Evolutionary conservation across 768 basidiomycete species (phyloP).

Genomic region (Pleurotus cornucopiae): DNA sequence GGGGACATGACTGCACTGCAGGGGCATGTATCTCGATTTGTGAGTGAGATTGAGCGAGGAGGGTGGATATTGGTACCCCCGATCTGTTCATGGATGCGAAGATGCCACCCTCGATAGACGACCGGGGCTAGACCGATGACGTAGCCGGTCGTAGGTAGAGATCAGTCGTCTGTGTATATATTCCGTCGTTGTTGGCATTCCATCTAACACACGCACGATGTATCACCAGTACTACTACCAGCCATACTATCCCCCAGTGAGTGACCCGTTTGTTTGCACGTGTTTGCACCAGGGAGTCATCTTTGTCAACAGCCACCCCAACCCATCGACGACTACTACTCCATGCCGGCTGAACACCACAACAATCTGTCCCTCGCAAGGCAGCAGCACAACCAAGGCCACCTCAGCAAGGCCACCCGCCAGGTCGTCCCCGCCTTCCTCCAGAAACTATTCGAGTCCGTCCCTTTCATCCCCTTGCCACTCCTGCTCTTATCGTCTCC

Average conservation of each 20-base stretch:
- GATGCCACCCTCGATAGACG: background rate
- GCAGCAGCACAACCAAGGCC: constrained; percentile 19
- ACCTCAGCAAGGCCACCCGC: constrained; percentile 29
- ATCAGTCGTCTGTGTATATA: no score
- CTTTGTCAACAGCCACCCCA: background rate
- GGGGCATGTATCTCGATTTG: constrained; percentile 42
- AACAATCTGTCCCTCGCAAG: constrained; percentile 20
- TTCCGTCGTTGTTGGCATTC: no score
- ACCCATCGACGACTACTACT: background rate
- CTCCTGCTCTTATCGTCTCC: constrained; percentile 2
- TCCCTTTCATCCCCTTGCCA: constrained; percentile 17
- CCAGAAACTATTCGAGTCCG: constrained; percentile 89
- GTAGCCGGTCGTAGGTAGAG: background rate
- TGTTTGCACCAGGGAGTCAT: background rate
- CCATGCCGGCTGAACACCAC: background rate
- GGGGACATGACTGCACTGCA: constrained; percentile 68
- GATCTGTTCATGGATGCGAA: background rate
- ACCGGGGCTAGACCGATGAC: constrained; percentile 1
- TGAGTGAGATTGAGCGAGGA: constrained; percentile 36
- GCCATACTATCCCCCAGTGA: background rate
- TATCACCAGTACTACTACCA: background rate
- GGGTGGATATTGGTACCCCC: constrained; percentile 30
- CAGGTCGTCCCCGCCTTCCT: constrained; percentile 72
- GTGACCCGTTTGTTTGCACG: background rate
- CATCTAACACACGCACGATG: background rate